Base-by-base conservation (phyloP, 768 basidiomycete species). In the Pisolithus sp. region DNA sequence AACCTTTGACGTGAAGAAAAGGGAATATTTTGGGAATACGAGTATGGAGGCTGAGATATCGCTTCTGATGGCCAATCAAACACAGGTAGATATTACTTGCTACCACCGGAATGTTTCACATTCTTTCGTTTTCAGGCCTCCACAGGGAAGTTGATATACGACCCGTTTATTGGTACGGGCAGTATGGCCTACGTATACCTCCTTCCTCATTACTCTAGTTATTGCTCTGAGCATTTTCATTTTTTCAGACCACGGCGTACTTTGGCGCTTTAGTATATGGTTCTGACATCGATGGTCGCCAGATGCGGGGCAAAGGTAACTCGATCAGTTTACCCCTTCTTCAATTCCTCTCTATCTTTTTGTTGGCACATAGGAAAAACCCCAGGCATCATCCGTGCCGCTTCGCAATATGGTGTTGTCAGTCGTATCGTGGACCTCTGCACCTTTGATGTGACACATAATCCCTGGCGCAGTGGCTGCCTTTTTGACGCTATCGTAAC, bases 1-100 rank as follows among this genome's bases (percentile, higher is more conserved):
- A 45, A 78, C 71, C 49, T 95, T 91, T 54, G 85, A 90, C 54
- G 86, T 99, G 46, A 98, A 96, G 68, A 90, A 91, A 59, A 79
- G 96, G 8, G 72, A 73, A 13, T 98, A 89, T 62, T 97, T 83
- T 66, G 96, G 96, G 3, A 99, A 94, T 58, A 99, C 96, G 0
- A 90, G 89, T 60, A 99, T 99, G 96, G 94, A 96, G 59, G 83
- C 95, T 0, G 93, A 97, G 66, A 85, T 97, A 45, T 94, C 93
- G 2, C 72, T 99, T 42, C 69, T 98, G 24, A 98, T 98, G 94
- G 92, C 94, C 8, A 95, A 95, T 59, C 96, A 99, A 67, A 84
- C 93, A 0, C 71, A 95, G 68, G 93, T 89, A 56, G 46, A 74
- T 50, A 13, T n/a, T n/a, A 47, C 37, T 40, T 36, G 30, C 40